Percentiles rank a stretch among this genome's conserved stretches.
Evolutionary conservation across 805 yeast genomes (phyloP).

Genomic region (Lipomyces mesembrius): DNA sequence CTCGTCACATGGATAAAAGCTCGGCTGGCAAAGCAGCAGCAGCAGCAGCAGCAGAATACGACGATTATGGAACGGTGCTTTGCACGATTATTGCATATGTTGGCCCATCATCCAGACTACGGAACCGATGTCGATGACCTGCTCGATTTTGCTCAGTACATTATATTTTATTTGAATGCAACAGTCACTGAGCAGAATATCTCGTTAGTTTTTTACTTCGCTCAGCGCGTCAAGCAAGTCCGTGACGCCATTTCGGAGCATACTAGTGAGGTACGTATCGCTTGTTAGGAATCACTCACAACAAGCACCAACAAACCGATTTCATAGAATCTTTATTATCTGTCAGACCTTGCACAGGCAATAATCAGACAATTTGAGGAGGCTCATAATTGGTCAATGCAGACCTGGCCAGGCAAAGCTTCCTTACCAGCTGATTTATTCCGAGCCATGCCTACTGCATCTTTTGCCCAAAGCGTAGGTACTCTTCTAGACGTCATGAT

Average conservation of each 20-base stretch:
- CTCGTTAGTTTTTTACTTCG: conserved; percentile 72
- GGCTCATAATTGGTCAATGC: conserved; percentile 66
- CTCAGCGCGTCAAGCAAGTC: conserved; percentile 79
- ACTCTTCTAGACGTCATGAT: background rate
- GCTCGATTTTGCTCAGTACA: conserved; percentile 59
- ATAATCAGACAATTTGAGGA: conserved; percentile 63
- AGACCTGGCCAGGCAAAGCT: conserved; percentile 81
- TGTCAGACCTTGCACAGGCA: conserved; percentile 76
- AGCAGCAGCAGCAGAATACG: conserved; percentile 36
- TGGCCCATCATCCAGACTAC: conserved; percentile 76
- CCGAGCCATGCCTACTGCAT: conserved; percentile 60
- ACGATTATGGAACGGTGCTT: conserved; percentile 65
- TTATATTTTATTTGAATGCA: conserved; percentile 62
- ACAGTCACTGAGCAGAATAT: conserved; percentile 69
- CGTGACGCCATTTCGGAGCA: conserved; percentile 58
- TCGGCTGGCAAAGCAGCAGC: conserved; percentile 47
- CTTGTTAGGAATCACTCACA: background rate
- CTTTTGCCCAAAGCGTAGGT: conserved; percentile 60
- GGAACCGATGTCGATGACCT: conserved; percentile 40
- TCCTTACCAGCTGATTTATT: conserved; percentile 72
- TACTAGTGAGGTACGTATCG: conserved; percentile 42
- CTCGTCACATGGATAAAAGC: conserved; percentile 75
- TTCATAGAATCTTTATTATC: conserved; percentile 55
- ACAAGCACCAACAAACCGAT: conserved; percentile 4
- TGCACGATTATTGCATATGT: conserved; percentile 66